Evolutionary conservation across 2,329 filamentous ascomycete genomes (phyloP), one percentile per base, ranked within the genome.

Genomic region (Fusarium zealandicum): DNA sequence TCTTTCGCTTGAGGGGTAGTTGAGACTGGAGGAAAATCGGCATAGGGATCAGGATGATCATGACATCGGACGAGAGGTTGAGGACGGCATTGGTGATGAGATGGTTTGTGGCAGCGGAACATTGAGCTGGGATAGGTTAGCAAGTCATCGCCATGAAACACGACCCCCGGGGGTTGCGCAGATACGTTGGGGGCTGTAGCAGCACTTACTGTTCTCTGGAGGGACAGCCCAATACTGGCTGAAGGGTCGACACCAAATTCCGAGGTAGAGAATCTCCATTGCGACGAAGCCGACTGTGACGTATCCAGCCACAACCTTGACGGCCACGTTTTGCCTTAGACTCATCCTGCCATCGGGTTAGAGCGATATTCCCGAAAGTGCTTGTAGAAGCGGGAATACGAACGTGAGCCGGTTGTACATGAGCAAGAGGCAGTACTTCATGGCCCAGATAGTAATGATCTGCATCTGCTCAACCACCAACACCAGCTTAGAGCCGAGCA

Each of bases 401-500:
- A 48, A 80, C 73, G 81, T 83, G 54, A 86, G 72, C 37, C 82
- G 80, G 59, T 78, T 73, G 60, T 84, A 86, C 75, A 86, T 78
- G 56, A 85, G 70, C 28, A 87, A 66, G 57, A 87, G 73, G 62
- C 83, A 86, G 8, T 74, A 70, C 67, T 87, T 87, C 59, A 84
- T 75, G 0, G 75, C 70, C 79, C 82, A 86, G 25, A 82, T 81
- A 9, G 81, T 79, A 45, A 84, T 74, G 14, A 87, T 74, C 73
- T 89, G 88, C 64, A 81, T 79, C 70, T 87, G 77, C 60, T 88
- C 85, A 3, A 83, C 81, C 8, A 86, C 79, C 31, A 87, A 75
- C 1, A 87, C 84, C 74, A 84, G 80, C 75, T 88, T 88, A 38
- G 82, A 86, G 10, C 85, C 85, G 31, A 69, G 72, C 1, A 74